Percentiles rank a stretch among this genome's conserved stretches.
Conservation (phyloP, 2,329 filamentous ascomycete genomes). For the Exophiala sideris region DNA sequence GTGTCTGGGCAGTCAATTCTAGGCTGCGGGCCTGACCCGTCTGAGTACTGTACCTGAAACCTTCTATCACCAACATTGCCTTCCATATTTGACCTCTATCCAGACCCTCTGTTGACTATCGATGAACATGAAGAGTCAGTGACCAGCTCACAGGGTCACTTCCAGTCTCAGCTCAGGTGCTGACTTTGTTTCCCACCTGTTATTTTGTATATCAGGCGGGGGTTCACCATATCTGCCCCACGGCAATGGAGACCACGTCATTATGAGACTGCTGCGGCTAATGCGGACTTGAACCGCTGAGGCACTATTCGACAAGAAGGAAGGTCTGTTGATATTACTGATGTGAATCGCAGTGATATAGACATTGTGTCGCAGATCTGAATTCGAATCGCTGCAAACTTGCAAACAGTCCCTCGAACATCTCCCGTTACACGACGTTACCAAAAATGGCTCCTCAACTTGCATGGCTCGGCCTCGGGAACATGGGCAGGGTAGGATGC, state of each 20-base stretch:
- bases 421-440: not conserved
- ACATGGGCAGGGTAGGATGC: conserved; percentile 74
- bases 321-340: not conserved
- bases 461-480: conserved; percentile 79
- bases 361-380: conserved; percentile 29
- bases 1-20: too few relatives aligned
- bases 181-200: not conserved
- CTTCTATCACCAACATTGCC: too few relatives aligned
- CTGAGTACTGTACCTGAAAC: too few relatives aligned
- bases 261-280: not conserved
- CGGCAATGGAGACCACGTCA: not conserved
- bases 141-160: too few relatives aligned
- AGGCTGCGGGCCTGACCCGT: too few relatives aligned
- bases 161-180: not conserved
- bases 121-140: too few relatives aligned
- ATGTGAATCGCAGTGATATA: not conserved
- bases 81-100: too few relatives aligned
- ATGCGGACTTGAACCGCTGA: not conserved
- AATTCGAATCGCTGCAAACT: too few relatives aligned
- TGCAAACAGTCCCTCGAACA: not conserved
- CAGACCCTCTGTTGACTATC: too few relatives aligned
- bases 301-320: not conserved
- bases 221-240: not conserved
- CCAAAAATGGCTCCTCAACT: conserved; percentile 46
- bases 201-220: not conserved